Conservation (phyloP, 441 rosid genomes). For the Pelargonium myrrhifolium region DNA sequence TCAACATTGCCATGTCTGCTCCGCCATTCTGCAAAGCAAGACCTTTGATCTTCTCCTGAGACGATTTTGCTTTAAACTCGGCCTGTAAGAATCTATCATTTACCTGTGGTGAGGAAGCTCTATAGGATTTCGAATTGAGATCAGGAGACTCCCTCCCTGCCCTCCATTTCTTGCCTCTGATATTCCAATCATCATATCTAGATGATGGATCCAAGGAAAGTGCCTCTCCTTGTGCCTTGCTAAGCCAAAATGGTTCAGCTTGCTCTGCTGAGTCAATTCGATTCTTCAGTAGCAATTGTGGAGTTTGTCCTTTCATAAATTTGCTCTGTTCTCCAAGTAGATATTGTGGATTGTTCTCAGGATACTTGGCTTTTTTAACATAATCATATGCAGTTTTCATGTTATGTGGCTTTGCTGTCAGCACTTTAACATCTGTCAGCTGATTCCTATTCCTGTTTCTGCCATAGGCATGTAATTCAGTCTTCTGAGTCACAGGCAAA, state of each 20-base stretch:
- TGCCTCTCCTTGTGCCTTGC: constrained; percentile 39
- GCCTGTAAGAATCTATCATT: constrained; percentile 54
- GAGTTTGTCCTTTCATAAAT: constrained; percentile 39
- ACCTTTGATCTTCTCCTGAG: constrained; percentile 54
- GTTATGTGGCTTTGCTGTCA: constrained; percentile 29
- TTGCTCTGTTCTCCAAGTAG: constrained; percentile 48
- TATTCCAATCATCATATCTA: constrained; percentile 48
- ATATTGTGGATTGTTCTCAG: constrained; percentile 36
- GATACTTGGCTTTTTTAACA: constrained; percentile 37
- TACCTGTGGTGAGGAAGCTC: constrained; percentile 48
- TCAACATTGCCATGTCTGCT: constrained; percentile 30
- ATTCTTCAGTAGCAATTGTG: constrained; percentile 33
- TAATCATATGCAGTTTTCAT: constrained; percentile 29
- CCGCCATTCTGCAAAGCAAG: constrained; percentile 47
- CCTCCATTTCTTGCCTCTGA: constrained; percentile 63
- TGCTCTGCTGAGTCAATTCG: constrained; percentile 38
- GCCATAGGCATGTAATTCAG: constrained; percentile 35
- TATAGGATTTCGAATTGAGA: constrained; percentile 36
- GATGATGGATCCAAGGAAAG: constrained; percentile 44
- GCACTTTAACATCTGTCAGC: constrained; percentile 27
- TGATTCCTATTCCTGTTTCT: constrained; percentile 33
- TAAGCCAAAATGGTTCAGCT: constrained; percentile 42
- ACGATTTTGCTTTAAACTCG: constrained; percentile 44
- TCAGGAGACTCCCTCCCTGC: constrained; percentile 51
- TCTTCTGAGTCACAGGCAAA: constrained; percentile 53